phyloP scores from a whole-genome alignment of 345 rosid genomes.

The Brassica nigra region DNA sequence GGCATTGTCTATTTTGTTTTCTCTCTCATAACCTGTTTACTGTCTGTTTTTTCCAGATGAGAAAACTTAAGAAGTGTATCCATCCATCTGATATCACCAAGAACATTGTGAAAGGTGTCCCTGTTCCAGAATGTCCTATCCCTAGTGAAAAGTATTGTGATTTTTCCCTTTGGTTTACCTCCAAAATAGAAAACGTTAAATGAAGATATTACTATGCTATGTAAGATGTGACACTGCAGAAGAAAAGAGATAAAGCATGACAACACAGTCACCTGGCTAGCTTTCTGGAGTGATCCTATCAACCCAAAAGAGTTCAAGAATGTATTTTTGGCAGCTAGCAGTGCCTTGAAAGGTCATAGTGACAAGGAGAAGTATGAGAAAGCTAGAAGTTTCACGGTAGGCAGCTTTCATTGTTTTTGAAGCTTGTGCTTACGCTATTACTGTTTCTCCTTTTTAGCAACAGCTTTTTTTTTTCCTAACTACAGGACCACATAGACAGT shows the following conservation, averaged over 20 bases:
- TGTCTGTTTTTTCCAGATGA: slow-evolving; percentile 65
- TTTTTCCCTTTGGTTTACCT: slow-evolving; percentile 16
- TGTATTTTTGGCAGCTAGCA: slow-evolving; percentile 95
- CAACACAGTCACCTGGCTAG: slow-evolving; percentile 97
- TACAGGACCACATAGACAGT: no score
- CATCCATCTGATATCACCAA: slow-evolving; percentile 85
- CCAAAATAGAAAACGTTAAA: slow-evolving; percentile 1
- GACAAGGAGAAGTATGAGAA: slow-evolving; percentile 98
- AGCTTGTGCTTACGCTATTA: no score
- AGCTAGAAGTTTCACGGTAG: slow-evolving; percentile 90
- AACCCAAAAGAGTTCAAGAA: slow-evolving; percentile 89
- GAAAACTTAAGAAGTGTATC: slow-evolving; percentile 87
- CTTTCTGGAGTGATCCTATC: slow-evolving; percentile 98
- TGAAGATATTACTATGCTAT: slow-evolving; percentile 34
- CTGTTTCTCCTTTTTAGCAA: no score
- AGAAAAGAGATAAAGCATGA: slow-evolving; percentile 98
- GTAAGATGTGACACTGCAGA: slow-evolving; percentile 52
- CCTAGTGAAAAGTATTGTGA: slow-evolving; percentile 78
- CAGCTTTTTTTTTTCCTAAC: no score
- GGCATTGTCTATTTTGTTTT: slow-evolving; percentile 14
- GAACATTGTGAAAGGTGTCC: slow-evolving; percentile 70
- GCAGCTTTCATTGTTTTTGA: not conserved
- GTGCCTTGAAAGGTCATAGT: slow-evolving; percentile 93
- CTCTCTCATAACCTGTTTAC: slow-evolving; percentile 2
- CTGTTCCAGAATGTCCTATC: slow-evolving; percentile 91